Evolutionary conservation across 768 basidiomycete genomes (phyloP).

Genomic region (Podaxis sp.): DNA sequence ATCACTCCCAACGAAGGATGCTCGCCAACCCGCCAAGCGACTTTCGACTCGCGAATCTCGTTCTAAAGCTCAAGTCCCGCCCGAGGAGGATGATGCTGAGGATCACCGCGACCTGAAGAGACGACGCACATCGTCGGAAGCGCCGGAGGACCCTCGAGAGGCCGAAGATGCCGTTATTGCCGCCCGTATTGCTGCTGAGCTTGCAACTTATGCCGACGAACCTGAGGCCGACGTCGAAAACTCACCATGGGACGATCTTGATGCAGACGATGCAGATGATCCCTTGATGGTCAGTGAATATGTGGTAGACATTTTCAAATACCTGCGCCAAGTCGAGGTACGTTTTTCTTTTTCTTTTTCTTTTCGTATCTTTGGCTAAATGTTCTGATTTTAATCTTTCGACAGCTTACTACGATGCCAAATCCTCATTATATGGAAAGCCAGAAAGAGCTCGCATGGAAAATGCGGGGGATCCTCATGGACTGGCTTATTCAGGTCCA

Average conservation of each 20-base stretch:
- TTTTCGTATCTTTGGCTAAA: background rate
- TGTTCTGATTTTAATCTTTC: background rate
- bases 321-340: slow-evolving; percentile 89
- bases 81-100: slow-evolving; percentile 45
- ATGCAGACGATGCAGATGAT: slow-evolving; percentile 88
- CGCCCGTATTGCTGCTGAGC: slow-evolving; percentile 42
- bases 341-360: slow-evolving; percentile 11
- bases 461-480: slow-evolving; percentile 90
- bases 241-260: slow-evolving; percentile 84
- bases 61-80: slow-evolving; percentile 9
- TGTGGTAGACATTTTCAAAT: slow-evolving; percentile 88
- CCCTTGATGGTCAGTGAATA: slow-evolving; percentile 98
- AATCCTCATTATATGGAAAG: slow-evolving; percentile 93
- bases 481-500: slow-evolving; percentile 98
- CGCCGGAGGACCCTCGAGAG: slow-evolving; percentile 41
- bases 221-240: slow-evolving; percentile 63
- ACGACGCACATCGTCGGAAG: slow-evolving; percentile 65
- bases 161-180: slow-evolving; percentile 43
- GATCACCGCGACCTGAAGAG: slow-evolving; percentile 65
- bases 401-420: slow-evolving; percentile 77
- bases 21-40: background rate
- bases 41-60: background rate
- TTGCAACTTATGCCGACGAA: slow-evolving; percentile 49
- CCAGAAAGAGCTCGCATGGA: slow-evolving; percentile 94
- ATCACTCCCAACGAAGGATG: slow-evolving; percentile 29